Percentiles rank a stretch among this genome's conserved stretches.
Evolutionary conservation across 768 basidiomycete species (phyloP).

Genomic region (Arthromyces matolae): DNA sequence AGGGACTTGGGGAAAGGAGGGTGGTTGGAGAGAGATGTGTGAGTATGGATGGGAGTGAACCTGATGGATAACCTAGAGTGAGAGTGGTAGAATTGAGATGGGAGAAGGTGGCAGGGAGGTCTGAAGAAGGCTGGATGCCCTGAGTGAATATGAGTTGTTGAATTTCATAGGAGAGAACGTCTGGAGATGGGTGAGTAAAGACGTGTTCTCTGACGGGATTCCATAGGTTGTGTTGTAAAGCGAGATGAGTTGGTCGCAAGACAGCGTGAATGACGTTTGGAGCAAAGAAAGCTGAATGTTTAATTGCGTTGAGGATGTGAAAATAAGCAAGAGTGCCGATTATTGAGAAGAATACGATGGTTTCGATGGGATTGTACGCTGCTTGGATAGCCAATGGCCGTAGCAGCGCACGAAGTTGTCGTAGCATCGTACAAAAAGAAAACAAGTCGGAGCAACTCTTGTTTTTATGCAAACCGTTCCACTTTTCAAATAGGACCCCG

Average conservation of each 20-base stretch:
- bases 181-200: slow-evolving; percentile 38
- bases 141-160: slow-evolving; percentile 69
- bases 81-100: slow-evolving; percentile 25
- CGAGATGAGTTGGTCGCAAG: slow-evolving; percentile 53
- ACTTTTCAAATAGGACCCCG: slow-evolving; percentile 5
- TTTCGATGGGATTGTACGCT: slow-evolving; percentile 79
- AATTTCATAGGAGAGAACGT: slow-evolving; percentile 50
- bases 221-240: slow-evolving; percentile 59
- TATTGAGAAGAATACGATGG: slow-evolving; percentile 86
- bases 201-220: slow-evolving; percentile 51
- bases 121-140: slow-evolving; percentile 35
- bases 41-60: background rate
- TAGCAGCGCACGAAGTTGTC: slow-evolving; percentile 55
- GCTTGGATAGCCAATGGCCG: slow-evolving; percentile 70
- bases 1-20: slow-evolving; percentile 31
- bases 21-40: slow-evolving; percentile 24
- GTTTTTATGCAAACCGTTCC: slow-evolving; percentile 1
- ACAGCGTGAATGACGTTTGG: slow-evolving; percentile 44
- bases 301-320: slow-evolving; percentile 86
- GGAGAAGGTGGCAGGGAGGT: slow-evolving; percentile 19
- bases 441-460: background rate
- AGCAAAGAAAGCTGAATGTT: slow-evolving; percentile 79
- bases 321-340: slow-evolving; percentile 93
- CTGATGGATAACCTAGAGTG: slow-evolving; percentile 43
- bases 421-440: slow-evolving; percentile 11